These are phyloP conservation scores for Phytopythium oedochilum DNA, from an alignment of 352 stramenopile genomes.

Conservation along the genomic window DNA sequence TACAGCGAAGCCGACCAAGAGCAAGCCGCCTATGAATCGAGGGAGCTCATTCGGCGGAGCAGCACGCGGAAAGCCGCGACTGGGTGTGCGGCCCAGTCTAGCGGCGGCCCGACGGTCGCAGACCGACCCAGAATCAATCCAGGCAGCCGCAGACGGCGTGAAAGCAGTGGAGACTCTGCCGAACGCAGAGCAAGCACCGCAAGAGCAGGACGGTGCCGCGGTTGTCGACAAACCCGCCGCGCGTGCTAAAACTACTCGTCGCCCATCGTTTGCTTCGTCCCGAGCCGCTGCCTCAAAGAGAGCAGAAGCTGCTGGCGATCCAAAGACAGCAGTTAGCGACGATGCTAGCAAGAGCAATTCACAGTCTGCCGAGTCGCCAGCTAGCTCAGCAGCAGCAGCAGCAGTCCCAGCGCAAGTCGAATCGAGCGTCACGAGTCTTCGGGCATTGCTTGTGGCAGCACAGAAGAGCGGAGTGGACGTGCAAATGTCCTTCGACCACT, in stretches of 20 bases:
- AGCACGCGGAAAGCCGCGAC: conserved; percentile 7
- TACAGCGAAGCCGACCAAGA: not conserved
- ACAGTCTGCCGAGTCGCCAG: not conserved
- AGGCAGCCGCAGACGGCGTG: not conserved
- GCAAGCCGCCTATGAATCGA: not conserved
- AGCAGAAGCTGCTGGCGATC: conserved; percentile 1
- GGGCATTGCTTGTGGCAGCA: conserved; percentile 37
- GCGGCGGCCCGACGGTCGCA: conserved; percentile 16
- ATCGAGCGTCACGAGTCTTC: conserved; percentile 31
- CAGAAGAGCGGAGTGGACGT: conserved; percentile 43
- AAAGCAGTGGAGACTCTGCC: not conserved
- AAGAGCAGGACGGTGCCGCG: not conserved
- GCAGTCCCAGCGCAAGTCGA: not conserved
- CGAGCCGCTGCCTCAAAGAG: conserved; percentile 18
- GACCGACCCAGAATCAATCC: conserved; percentile 17
- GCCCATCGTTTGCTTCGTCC: conserved; percentile 25
- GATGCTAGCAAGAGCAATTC: not conserved
- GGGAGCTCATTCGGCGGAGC: conserved; percentile 19
- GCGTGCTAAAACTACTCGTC: conserved; percentile 4
- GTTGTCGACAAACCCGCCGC: not conserved
- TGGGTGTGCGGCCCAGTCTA: not conserved
- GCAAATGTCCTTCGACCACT: conserved; percentile 60
- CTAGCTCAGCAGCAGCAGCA: not conserved
- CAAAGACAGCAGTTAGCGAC: not conserved
- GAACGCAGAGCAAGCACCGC: not conserved